A percentile compares a stretch with the other conserved stretches of the same genome.
Evolutionary conservation across 1,284 basidiomycete genomes (phyloP).

Genomic region (Phlebopus sp.): DNA sequence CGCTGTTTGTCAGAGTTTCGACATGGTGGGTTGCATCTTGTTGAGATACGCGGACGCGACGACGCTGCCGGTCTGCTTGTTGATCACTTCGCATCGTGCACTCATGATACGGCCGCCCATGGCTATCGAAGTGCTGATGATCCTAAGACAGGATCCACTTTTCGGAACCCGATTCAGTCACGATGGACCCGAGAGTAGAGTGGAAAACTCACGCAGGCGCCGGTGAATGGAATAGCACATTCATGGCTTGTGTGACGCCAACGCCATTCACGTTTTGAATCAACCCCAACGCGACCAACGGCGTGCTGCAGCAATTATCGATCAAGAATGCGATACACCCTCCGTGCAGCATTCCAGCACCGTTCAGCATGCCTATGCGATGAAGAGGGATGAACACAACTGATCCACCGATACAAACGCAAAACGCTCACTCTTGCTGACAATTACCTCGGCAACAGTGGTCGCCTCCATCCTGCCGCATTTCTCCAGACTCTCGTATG

Average conservation of each 20-base stretch:
- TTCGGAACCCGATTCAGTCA: slow-evolving; percentile 2
- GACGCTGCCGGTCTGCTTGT: slow-evolving; percentile 51
- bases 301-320: slow-evolving; percentile 68
- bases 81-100: slow-evolving; percentile 64
- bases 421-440: slow-evolving; percentile 49
- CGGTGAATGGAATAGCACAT: slow-evolving; percentile 64
- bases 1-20: slow-evolving; percentile 31
- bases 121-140: slow-evolving; percentile 60
- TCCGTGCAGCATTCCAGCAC: slow-evolving; percentile 69
- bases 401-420: background rate
- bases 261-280: slow-evolving; percentile 62
- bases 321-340: slow-evolving; percentile 69
- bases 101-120: slow-evolving; percentile 68
- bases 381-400: background rate
- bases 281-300: slow-evolving; percentile 61
- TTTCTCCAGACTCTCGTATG: slow-evolving; percentile 42
- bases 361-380: slow-evolving; percentile 62
- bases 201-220: slow-evolving; percentile 49
- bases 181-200: background rate
- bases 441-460: slow-evolving; percentile 56
- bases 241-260: slow-evolving; percentile 68
- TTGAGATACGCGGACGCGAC: slow-evolving; percentile 63
- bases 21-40: slow-evolving; percentile 60
- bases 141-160: slow-evolving; percentile 56
- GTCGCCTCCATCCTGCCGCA: slow-evolving; percentile 53